Evolutionary conservation across 495 filamentous ascomycete genomes (phyloP).

Genomic region (Terfezia claveryi): DNA sequence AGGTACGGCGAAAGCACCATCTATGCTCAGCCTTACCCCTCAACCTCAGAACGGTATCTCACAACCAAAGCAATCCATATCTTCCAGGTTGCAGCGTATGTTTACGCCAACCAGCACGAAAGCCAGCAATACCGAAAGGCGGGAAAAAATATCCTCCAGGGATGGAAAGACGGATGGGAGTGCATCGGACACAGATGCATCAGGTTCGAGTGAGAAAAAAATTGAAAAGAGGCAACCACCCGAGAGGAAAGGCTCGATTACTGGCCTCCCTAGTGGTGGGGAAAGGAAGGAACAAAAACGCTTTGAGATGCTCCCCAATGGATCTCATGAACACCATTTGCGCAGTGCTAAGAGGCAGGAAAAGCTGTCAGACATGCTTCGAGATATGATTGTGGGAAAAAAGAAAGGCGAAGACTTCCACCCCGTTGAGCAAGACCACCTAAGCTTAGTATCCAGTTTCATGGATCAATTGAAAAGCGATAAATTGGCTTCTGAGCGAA

Average conservation of each 20-base stretch:
- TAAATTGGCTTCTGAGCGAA: slow-evolving; percentile 50
- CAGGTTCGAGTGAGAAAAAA: slow-evolving; percentile 9
- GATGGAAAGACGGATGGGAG: slow-evolving; percentile 12
- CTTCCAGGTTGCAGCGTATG: slow-evolving; percentile 16
- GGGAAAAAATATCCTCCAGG: slow-evolving; percentile 1
- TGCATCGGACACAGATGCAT: slow-evolving; percentile 13
- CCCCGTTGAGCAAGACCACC: slow-evolving; percentile 46
- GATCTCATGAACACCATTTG: slow-evolving; percentile 66
- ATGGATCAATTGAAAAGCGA: slow-evolving; percentile 84
- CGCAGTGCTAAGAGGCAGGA: slow-evolving; percentile 78
- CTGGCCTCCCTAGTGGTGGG: neutral
- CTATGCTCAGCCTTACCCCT: slow-evolving; percentile 3
- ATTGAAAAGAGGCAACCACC: neutral
- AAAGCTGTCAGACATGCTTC: slow-evolving; percentile 80
- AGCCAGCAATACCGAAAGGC: slow-evolving; percentile 3
- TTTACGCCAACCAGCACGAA: slow-evolving; percentile 15
- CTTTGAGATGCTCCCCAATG: slow-evolving; percentile 38
- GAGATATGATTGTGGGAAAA: slow-evolving; percentile 48
- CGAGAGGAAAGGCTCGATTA: neutral
- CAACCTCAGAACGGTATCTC: slow-evolving; percentile 9
- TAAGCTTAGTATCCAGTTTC: slow-evolving; percentile 88
- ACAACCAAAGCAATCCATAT: slow-evolving; percentile 18
- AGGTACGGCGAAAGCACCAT: slow-evolving; percentile 4
- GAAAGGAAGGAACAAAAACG: slow-evolving; percentile 26
- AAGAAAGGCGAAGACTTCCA: slow-evolving; percentile 50